Base-by-base conservation (phyloP, 2,329 filamentous ascomycete genomes). In the Penicillium griseofulvum region DNA sequence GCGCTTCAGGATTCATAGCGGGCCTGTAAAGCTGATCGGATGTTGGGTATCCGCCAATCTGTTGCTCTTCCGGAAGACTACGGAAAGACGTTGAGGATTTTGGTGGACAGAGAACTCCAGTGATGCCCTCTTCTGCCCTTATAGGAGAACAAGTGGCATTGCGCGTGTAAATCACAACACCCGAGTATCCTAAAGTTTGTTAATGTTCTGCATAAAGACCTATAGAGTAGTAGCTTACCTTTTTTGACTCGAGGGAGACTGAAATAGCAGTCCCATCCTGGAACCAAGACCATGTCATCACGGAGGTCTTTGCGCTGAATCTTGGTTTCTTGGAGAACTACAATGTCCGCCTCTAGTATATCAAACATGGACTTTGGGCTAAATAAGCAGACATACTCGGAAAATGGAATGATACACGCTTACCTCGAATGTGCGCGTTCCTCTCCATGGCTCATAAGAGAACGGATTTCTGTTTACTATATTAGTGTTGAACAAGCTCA, bases 201-300 rank as follows among this genome's bases (percentile, higher is more conserved):
- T 46, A 64, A 49, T 9, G 9, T 14, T n/a, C 5, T 37, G 31
- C 10, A 16, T 45, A 26, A 2, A n/a, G 44, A 43, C 12, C 11
- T 2, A 17, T 2, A 5, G 19, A 10, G 3, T 17, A 38, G 12
- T 11, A 50, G 7, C 62, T 24, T 76, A 88, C 91, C 93, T 80
- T 97, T 97, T 73, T 97, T 97, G 69, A 95, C 83, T 70, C 87
- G 91, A 0, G 94, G 94, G 24, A 99, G 79, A 70, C 91, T 97
- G 75, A 97, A 97, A 75, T 88, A 96, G 61, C 92, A 92, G 71
- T 99, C 94, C 93, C 93, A 99, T 12, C 94, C 94, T 0, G 90
- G 86, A 0, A 97, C 86, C 33, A 97, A 79, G 10, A 97, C 92
- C 91, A 97, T 97, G 65, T 97, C 94, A 80, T 97, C 94, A 38